Evolutionary conservation across 2,329 filamentous ascomycete genomes (phyloP).

Genomic region (Fusarium nanum): DNA sequence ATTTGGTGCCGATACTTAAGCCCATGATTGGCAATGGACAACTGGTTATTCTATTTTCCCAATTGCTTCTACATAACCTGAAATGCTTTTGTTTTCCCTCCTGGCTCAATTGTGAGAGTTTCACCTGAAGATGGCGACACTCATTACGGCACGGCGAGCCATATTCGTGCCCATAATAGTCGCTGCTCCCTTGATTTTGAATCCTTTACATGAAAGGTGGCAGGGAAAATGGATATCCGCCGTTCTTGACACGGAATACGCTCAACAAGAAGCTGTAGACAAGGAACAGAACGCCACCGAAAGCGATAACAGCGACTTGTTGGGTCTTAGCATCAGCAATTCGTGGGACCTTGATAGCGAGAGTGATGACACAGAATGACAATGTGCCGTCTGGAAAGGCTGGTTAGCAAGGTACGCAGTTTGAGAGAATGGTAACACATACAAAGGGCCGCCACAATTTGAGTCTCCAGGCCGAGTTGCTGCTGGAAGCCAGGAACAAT

Average conservation of each 20-base stretch:
- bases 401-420: not conserved
- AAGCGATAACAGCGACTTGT: conserved; percentile 82
- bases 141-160: not conserved
- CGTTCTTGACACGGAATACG: conserved; percentile 94
- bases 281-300: conserved; percentile 79
- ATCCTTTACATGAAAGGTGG: conserved; percentile 80
- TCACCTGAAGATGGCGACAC: not conserved
- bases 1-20: not conserved
- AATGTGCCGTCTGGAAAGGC: conserved; percentile 69
- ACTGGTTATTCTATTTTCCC: not conserved
- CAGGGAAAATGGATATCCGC: conserved; percentile 91
- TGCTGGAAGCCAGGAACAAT: conserved; percentile 93
- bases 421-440: conserved; percentile 54
- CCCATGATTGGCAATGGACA: not conserved
- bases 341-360: conserved; percentile 92
- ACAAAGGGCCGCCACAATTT: conserved; percentile 95
- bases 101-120: not conserved
- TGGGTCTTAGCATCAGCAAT: conserved; percentile 82
- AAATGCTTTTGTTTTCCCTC: not conserved
- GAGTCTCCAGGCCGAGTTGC: conserved; percentile 93
- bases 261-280: conserved; percentile 96
- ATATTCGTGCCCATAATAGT: not conserved
- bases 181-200: not conserved
- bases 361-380: conserved; percentile 89
- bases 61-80: not conserved